Percentiles rank a stretch among this genome's conserved stretches.
These are phyloP conservation scores for Priceomyces haplophilus DNA, from an alignment of 805 yeast genomes.

Conservation along the genomic window DNA sequence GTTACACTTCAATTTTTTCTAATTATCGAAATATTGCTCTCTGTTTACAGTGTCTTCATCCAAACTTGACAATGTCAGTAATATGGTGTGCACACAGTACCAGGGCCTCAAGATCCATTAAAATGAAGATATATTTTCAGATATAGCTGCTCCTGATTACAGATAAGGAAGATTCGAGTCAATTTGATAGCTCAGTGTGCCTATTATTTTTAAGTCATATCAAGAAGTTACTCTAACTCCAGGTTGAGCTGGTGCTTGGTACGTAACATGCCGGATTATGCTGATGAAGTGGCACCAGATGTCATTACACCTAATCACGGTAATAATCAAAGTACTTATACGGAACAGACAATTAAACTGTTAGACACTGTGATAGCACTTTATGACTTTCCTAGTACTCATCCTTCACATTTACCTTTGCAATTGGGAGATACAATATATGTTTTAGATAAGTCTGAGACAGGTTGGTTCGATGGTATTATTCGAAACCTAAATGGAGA, in stretches of 20 bases:
- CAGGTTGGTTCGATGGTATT: slow-evolving; percentile 91
- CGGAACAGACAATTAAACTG: slow-evolving; percentile 30
- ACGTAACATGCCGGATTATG: slow-evolving; percentile 7
- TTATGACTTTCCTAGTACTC: slow-evolving; percentile 53
- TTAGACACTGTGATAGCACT: slow-evolving; percentile 59
- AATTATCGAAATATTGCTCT: too few relatives aligned
- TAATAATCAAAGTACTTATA: slow-evolving; percentile 8
- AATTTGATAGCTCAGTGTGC: too few relatives aligned
- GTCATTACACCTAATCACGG: slow-evolving; percentile 29
- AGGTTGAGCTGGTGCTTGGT: not conserved
- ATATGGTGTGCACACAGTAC: too few relatives aligned
- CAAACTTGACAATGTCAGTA: too few relatives aligned
- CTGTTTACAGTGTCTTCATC: too few relatives aligned
- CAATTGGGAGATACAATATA: slow-evolving; percentile 66
- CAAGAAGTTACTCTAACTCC: not conserved
- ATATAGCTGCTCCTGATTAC: too few relatives aligned
- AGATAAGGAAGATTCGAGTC: too few relatives aligned
- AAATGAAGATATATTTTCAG: too few relatives aligned
- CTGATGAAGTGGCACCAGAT: slow-evolving; percentile 42
- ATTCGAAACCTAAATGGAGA: slow-evolving; percentile 33
- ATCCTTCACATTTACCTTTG: slow-evolving; percentile 50
- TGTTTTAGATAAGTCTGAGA: slow-evolving; percentile 59
- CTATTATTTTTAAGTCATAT: too few relatives aligned
- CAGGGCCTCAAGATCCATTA: too few relatives aligned
- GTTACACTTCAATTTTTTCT: too few relatives aligned